Evolutionary conservation across 768 basidiomycete species (phyloP), one percentile per base, ranked within the genome.

Genomic region (Russula ochroleuca): DNA sequence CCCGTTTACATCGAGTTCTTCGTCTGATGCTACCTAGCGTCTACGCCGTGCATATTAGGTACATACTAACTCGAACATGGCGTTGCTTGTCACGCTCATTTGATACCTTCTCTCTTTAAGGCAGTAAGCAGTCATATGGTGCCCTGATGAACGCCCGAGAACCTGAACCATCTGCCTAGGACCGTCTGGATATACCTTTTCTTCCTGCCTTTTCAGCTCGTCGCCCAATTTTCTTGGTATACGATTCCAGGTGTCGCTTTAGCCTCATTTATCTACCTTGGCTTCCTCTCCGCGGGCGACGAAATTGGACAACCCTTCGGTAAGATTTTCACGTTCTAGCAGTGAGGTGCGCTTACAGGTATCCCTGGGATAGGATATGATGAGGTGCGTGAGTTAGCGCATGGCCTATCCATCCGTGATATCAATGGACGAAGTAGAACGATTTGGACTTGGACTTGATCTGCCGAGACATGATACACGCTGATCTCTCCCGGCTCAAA

Each of bases 121-220:
- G 25, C 59, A 61, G 51, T 61, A 23, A 61, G 59, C 14, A 23
- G 33, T 53, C 33, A 37, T 53, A 53, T 45, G 11, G 19, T 53
- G 21, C 19, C 40, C 19, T n/a, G 23, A 53, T 48, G 19, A 6
- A 38, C 19, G 50, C 51, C 14, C 11, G 21, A 35, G 41, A 45
- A 61, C 11, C 43, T 45, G 33, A 23, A n/a, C 5, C 6, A n/a
- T 47, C 10, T 23, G 33, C 10, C 7, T 55, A 75, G 84, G 70
- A 86, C 84, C 45, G 83, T 87, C 41, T 87, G 84, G 86, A 71
- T 86, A 25, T 91, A 88, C 72, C 79, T 89, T 2, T 87, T 90
- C 77, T 85, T 87, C 73, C 77, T 91, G 1, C 89, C 88, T 1
- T 88, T 91, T 80, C 88, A 91, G 72, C 78, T 89, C 8, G 81